Base-by-base conservation (phyloP, 2,329 filamentous ascomycete genomes). In the Fonsecaea multimorphosa region DNA sequence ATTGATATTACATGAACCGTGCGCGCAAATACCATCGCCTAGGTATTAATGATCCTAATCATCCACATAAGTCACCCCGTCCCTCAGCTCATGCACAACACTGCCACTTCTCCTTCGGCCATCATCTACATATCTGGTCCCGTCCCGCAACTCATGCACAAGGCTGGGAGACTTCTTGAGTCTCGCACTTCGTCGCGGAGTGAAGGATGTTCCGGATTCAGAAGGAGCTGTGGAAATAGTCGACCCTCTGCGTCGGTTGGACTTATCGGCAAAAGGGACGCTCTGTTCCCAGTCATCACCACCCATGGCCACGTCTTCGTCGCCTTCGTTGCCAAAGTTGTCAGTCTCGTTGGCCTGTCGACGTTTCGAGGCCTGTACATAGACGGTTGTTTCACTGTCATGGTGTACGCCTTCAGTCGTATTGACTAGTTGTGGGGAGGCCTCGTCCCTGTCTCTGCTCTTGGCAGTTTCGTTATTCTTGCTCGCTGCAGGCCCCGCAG, bases 71-170 rank as follows among this genome's bases (percentile, higher is more conserved):
- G 57, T 65, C 8, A 53, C 64, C 9, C 70, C 70, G 55, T 70
- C 68, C 56, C 70, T 64, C 62, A 72, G 27, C 40, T 71, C 70
- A 61, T 72, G 70, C 24, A 72, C 44, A 16, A 71, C 66, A 27
- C 61, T 70, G 16, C 22, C 56, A 22, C 61, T 59, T 49, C 55
- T 65, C 60, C 54, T 49, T 19, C 44, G 61, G 31, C 57, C 55
- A n/a, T 66, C 65, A 57, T 73, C 72, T 14, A 72, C 64, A 61
- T 71, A 73, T 59, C 55, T 66, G 19, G 69, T 73, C 8, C 71
- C 71, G 56, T 72, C 71, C 8, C 71, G 58, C 60, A 73, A 55
- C 49, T 73, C 71, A 61, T 73, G 71, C n/a, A 73, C 63, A 32
- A 72, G 14, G 32, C 59, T 70, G 19, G 63, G 65, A 8, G 64